A percentile compares a stretch with the other conserved stretches of the same genome.
These are phyloP conservation scores for Trichoderma harzianum DNA, from an alignment of 2,329 filamentous ascomycete genomes.

Conservation along the genomic window DNA sequence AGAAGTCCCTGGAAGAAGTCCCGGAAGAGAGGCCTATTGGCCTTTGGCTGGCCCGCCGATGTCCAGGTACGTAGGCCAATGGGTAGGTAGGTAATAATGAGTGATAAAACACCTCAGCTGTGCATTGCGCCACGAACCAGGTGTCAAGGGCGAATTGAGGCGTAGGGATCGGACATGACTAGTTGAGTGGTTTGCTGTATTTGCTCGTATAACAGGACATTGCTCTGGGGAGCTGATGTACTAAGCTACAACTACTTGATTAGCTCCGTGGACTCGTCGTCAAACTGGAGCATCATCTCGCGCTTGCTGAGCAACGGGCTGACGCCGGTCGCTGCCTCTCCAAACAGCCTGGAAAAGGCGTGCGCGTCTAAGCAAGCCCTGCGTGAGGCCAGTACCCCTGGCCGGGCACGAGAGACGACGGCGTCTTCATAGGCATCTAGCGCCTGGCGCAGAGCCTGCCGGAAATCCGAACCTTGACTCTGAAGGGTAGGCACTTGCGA, in stretches of 20 bases:
- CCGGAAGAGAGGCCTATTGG: conserved; percentile 7
- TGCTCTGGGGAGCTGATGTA: neutral
- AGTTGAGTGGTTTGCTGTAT: neutral
- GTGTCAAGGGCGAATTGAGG: neutral
- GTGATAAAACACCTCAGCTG: neutral
- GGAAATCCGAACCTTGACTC: neutral
- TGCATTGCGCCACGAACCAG: neutral
- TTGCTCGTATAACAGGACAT: neutral
- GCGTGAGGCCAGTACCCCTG: conserved; percentile 48
- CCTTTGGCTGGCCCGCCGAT: neutral
- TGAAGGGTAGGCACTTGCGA: neutral
- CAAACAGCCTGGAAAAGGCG: conserved; percentile 42
- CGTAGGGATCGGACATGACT: neutral
- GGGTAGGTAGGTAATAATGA: neutral
- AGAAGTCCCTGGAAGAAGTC: neutral
- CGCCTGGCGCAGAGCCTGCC: conserved; percentile 23
- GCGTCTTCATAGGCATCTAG: conserved; percentile 43
- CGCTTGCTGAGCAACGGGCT: conserved; percentile 41
- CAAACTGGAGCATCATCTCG: conserved; percentile 32
- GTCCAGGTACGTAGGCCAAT: neutral
- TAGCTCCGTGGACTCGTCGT: conserved; percentile 23
- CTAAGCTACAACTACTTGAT: neutral
- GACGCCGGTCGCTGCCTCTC: conserved; percentile 8
- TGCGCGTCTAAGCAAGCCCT: conserved; percentile 55
- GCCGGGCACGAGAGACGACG: conserved; percentile 41